Conservation (phyloP, 169 alveolate genomes). For the Eimeria brunetti region DNA sequence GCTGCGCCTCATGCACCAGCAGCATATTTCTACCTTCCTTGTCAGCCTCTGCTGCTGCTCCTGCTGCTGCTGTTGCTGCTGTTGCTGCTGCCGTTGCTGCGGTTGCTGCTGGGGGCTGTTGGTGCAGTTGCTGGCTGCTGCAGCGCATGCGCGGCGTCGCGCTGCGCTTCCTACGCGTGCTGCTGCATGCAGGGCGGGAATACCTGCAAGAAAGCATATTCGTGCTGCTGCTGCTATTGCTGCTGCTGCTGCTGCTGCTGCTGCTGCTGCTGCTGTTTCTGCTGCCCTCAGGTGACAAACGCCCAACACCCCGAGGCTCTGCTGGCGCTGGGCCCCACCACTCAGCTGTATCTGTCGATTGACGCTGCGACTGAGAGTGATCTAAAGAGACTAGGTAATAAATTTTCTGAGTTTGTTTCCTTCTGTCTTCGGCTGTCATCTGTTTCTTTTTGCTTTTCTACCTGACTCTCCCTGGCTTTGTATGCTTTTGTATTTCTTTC, state of each 20-base stretch:
- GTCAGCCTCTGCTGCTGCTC: conserved; percentile 76
- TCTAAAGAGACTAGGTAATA: conserved; percentile 78
- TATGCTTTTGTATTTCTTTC: not conserved
- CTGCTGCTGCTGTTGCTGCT: not conserved
- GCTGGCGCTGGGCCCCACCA: conserved; percentile 87
- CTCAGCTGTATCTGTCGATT: conserved; percentile 86
- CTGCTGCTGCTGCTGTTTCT: not conserved
- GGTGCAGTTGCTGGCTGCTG: conserved; percentile 4
- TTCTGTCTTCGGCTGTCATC: not conserved
- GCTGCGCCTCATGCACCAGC: conserved; percentile 87
- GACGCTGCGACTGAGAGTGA: conserved; percentile 79
- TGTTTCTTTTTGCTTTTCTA: not conserved
- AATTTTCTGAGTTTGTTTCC: not conserved
- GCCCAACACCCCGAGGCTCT: conserved; percentile 94
- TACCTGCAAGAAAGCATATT: not conserved
- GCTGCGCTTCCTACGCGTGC: not conserved
- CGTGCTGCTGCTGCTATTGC: not conserved
- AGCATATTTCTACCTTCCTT: conserved; percentile 90
- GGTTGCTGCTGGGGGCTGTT: not conserved
- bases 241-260: not conserved
- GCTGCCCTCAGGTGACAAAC: conserved; percentile 85
- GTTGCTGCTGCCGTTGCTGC: not conserved
- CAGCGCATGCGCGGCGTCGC: not conserved
- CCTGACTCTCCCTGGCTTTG: not conserved
- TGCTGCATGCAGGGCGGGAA: not conserved